phyloP scores from a whole-genome alignment of 768 basidiomycete species.

The Collybia sp. region DNA sequence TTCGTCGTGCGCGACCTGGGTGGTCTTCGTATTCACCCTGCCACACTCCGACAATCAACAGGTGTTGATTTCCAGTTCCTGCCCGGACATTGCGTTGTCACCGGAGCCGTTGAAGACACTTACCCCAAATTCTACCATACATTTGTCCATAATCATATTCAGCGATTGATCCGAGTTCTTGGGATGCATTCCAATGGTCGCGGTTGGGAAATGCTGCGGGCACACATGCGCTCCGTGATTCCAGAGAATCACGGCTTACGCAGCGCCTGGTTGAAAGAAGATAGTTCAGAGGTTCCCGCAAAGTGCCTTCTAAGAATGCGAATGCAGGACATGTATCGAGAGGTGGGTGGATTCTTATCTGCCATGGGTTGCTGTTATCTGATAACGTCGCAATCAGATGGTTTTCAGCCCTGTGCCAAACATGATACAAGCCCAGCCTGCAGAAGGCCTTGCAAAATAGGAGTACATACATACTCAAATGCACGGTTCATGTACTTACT shows the following conservation, averaged over 20 bases:
- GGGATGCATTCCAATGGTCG: conserved; percentile 45
- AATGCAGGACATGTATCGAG: conserved; percentile 49
- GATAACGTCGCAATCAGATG: conserved; percentile 28
- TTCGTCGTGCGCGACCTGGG: conserved; percentile 57
- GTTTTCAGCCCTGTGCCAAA: conserved; percentile 39
- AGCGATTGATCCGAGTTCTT: conserved; percentile 50
- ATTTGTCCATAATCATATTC: conserved; percentile 55
- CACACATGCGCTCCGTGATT: conserved; percentile 38
- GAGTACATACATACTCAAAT: neutral
- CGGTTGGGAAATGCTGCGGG: conserved; percentile 47
- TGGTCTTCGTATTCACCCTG: conserved; percentile 50
- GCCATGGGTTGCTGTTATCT: conserved; percentile 1
- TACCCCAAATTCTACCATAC: conserved; percentile 59
- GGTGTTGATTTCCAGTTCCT: conserved; percentile 48
- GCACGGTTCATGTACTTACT: too few species aligned
- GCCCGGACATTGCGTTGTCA: conserved; percentile 47
- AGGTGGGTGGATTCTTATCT: conserved; percentile 29
- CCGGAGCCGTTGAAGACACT: conserved; percentile 41
- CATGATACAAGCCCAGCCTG: conserved; percentile 45
- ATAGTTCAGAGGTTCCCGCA: conserved; percentile 35
- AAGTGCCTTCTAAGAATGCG: conserved; percentile 61
- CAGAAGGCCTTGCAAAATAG: conserved; percentile 3
- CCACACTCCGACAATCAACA: conserved; percentile 41
- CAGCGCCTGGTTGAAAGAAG: conserved; percentile 41
- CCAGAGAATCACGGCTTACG: conserved; percentile 40